A percentile compares a stretch with the other conserved stretches of the same genome.
Conservation (phyloP, 495 filamentous ascomycete genomes). For the Aspergillus carlsbadensis region DNA sequence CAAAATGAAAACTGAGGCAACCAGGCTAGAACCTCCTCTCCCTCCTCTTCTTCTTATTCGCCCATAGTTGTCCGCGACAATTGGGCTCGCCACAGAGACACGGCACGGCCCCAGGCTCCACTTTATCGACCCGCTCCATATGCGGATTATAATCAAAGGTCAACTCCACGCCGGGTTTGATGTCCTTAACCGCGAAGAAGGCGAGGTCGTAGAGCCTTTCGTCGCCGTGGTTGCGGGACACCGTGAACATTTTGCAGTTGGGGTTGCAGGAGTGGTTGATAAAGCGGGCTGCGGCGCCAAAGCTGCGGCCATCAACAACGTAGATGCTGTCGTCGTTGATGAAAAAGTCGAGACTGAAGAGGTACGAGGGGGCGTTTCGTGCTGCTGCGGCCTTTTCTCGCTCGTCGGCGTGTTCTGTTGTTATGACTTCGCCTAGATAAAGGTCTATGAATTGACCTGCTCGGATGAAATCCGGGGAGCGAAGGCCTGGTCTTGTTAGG, state of each 20-base stretch:
- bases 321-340: slow-evolving; percentile 46
- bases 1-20: not conserved
- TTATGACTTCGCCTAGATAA: slow-evolving; percentile 89
- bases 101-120: slow-evolving; percentile 52
- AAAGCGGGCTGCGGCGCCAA: slow-evolving; percentile 58
- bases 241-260: slow-evolving; percentile 78
- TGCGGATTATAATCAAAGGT: slow-evolving; percentile 80
- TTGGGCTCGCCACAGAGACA: slow-evolving; percentile 68
- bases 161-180: slow-evolving; percentile 68
- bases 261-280: slow-evolving; percentile 70
- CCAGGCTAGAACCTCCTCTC: slow-evolving; percentile 7
- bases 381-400: slow-evolving; percentile 55
- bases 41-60: slow-evolving; percentile 38
- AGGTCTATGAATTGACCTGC: slow-evolving; percentile 84
- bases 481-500: slow-evolving; percentile 53
- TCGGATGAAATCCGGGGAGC: slow-evolving; percentile 63
- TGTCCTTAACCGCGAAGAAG: slow-evolving; percentile 74
- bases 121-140: slow-evolving; percentile 52
- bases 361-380: slow-evolving; percentile 55
- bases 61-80: slow-evolving; percentile 70
- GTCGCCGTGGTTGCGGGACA: slow-evolving; percentile 75
- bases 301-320: slow-evolving; percentile 58
- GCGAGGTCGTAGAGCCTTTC: slow-evolving; percentile 79
- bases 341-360: slow-evolving; percentile 85
- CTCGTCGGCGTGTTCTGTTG: slow-evolving; percentile 60